Base-by-base conservation (phyloP, 768 basidiomycete genomes). In the Plicaturopsis crispa region DNA sequence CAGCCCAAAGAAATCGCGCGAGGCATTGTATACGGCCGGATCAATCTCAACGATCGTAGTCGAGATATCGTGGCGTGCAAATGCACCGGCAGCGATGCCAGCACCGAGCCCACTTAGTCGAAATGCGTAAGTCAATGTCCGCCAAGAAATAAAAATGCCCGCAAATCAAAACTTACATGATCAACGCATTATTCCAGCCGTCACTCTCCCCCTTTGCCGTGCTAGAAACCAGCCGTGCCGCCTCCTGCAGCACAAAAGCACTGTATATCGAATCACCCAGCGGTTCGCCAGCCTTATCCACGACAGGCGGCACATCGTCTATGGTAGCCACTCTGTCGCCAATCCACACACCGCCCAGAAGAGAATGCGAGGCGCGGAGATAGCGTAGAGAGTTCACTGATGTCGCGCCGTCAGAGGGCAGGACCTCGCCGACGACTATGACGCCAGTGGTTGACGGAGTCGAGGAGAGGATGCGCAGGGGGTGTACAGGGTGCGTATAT, bases 11-110 rank as follows among this genome's bases (percentile, higher is more conserved):
- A 73, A 93, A 22, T 58, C 64, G 19, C 75, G 70, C 12, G 93
- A 90, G 19, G 84, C 89, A 11, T 75, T 63, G 54, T 93, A 92
- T 16, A 98, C 92, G 1, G 76, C 82, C 24, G 88, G 87, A 54
- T 97, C 94, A 43, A 94, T 86, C 58, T 98, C 94, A n/a, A 93
- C 74, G 34, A 94, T 73, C 1, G 90, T 88, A 4, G 84, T 81
- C 5, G 71, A 65, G 19, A 93, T 61, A 14, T 70, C 70, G 44
- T 88, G 84, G 18, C 70, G 67, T 33, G 74, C 65, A 47, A 98
- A 78, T 0, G 88, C 72, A 31, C 78, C 73, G 0, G 88, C 82
- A 3, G 87, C 80, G 38, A 87, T 79, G 4, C 94, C 93, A 14
- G 76, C 70, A 14, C 94, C 94, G 22, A 97, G 75, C 8, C 94